These are phyloP conservation scores for Verticillium isaacii DNA, from an alignment of 2,329 filamentous ascomycete species.

Conservation along the genomic window DNA sequence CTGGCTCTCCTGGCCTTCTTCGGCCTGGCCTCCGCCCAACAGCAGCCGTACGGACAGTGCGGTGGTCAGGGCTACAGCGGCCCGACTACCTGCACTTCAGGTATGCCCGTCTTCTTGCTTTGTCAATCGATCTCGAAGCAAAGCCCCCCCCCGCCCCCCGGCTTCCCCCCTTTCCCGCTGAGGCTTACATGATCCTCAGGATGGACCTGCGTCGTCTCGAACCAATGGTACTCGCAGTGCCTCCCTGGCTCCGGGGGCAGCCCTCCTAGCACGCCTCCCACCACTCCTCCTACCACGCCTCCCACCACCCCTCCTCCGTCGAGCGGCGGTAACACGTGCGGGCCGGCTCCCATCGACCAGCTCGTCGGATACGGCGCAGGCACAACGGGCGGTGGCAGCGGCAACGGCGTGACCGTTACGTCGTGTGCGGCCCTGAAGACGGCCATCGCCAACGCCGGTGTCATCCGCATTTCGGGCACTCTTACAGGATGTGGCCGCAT, in stretches of 20 bases:
- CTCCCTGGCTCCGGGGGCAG: not conserved
- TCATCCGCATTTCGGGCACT: constrained; percentile 40
- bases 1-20: constrained; percentile 2
- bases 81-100: constrained; percentile 13
- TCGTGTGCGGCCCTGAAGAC: constrained; percentile 33
- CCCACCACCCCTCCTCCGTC: not conserved
- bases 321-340: constrained; percentile 7
- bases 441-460: constrained; percentile 30
- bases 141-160: no score
- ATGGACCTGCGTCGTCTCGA: constrained; percentile 17
- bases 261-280: not conserved
- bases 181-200: constrained; percentile 1
- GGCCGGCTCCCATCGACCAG: constrained; percentile 15
- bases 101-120: constrained; percentile 10
- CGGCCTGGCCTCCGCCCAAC: not conserved
- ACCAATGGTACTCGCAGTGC: constrained; percentile 25
- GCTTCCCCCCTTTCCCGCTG: no score
- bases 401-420: constrained; percentile 37
- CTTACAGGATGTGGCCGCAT: constrained; percentile 36
- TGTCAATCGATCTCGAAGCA: constrained; percentile 9
- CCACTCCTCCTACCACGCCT: not conserved
- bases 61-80: constrained; percentile 15
- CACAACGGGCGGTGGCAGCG: constrained; percentile 41
- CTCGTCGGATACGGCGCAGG: constrained; percentile 28
- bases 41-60: constrained; percentile 29